Conservation (phyloP, 164 flowering plant genomes). For the Macadamia integrifolia region DNA sequence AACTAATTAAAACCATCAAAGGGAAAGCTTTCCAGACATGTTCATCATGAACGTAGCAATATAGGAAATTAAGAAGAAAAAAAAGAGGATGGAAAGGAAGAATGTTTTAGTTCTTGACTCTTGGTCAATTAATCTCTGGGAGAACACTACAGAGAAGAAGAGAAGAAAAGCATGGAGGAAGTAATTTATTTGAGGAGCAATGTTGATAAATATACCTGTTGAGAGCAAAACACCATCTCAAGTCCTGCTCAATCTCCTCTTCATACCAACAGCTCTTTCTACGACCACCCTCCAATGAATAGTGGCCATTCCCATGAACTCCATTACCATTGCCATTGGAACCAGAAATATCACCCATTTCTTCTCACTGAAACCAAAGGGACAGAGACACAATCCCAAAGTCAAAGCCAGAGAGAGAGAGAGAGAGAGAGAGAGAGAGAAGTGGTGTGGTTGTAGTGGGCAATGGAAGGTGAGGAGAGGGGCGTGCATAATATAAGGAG, state of each 20-base stretch:
- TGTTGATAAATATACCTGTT: constrained; percentile 42
- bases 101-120: too few species aligned
- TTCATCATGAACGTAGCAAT: neutral
- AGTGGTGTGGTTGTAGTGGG: neutral
- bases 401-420: too few species aligned
- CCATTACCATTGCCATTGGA: constrained; percentile 23
- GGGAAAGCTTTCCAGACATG: neutral
- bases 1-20: neutral
- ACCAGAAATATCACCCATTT: constrained; percentile 59
- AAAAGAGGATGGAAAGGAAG: neutral
- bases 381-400: neutral
- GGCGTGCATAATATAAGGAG: constrained; percentile 17
- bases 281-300: constrained; percentile 16
- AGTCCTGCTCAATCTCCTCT: constrained; percentile 80
- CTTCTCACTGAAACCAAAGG: neutral
- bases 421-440: constrained; percentile 5
- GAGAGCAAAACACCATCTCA: constrained; percentile 86
- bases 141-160: too few species aligned
- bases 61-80: neutral
- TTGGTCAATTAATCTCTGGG: too few species aligned
- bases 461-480: neutral
- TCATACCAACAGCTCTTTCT: constrained; percentile 96
- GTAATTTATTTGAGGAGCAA: neutral
- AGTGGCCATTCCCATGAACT: constrained; percentile 19
- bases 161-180: too few species aligned